phyloP scores from a whole-genome alignment of 371 early-diverging fungal species.

The Mucor ambiguus region DNA sequence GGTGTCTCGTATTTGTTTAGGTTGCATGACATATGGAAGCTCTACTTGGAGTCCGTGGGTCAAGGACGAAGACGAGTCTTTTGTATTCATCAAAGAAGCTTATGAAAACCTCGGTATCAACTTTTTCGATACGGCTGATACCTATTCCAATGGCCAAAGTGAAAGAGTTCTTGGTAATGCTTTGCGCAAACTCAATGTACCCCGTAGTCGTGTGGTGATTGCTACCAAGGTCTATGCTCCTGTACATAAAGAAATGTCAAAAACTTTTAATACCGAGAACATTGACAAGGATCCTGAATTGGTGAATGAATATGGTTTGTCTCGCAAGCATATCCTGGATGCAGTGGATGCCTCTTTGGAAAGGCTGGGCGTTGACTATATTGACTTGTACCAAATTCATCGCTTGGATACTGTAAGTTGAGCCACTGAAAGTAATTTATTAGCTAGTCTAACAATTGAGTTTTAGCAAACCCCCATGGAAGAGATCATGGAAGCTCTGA shows the following conservation, averaged over 20 bases:
- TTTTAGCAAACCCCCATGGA: constrained; percentile 40
- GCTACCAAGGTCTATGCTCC: constrained; percentile 42
- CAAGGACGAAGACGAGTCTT: constrained; percentile 39
- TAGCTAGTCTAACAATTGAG: not conserved
- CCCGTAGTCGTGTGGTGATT: constrained; percentile 41
- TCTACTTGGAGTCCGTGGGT: constrained; percentile 25
- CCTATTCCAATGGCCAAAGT: constrained; percentile 40
- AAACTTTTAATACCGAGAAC: not conserved
- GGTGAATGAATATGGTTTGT: constrained; percentile 44
- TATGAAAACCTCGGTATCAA: constrained; percentile 49
- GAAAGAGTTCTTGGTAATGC: constrained; percentile 47
- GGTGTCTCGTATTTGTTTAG: constrained; percentile 20
- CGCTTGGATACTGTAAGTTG: constrained; percentile 35
- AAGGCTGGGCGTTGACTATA: constrained; percentile 56
- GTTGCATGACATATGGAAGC: constrained; percentile 21
- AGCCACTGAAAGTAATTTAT: not conserved
- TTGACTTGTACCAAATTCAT: constrained; percentile 67
- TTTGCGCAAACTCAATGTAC: constrained; percentile 38
- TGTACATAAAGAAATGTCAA: not conserved
- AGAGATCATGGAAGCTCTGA: constrained; percentile 60
- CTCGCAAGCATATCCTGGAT: constrained; percentile 59
- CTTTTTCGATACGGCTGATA: constrained; percentile 42
- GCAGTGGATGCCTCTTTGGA: constrained; percentile 52
- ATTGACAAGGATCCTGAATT: not conserved
- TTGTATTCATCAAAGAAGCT: constrained; percentile 41